phyloP scores from a whole-genome alignment of 164 flowering plant genomes.

The Magnolia changhungtana region DNA sequence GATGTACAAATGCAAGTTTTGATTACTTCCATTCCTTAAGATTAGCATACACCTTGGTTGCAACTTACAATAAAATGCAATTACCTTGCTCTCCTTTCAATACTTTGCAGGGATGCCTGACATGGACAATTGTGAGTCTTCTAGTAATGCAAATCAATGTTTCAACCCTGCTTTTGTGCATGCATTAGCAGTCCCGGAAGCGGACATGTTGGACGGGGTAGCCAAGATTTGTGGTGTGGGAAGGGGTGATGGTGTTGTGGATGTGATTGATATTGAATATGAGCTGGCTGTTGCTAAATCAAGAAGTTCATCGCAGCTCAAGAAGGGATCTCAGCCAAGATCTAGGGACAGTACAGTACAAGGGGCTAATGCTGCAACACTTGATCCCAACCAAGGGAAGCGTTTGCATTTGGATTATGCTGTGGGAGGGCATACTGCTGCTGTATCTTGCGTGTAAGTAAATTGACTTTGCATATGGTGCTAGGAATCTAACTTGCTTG shows the following conservation, averaged over 20 bases:
- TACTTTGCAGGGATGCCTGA: slow-evolving; percentile 42
- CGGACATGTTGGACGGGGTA: slow-evolving; percentile 59
- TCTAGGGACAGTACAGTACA: slow-evolving; percentile 25
- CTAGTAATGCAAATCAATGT: slow-evolving; percentile 47
- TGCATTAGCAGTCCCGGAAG: slow-evolving; percentile 72
- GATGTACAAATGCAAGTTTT: not conserved
- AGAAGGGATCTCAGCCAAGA: slow-evolving; percentile 37
- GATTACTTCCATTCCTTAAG: not conserved
- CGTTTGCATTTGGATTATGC: slow-evolving; percentile 59
- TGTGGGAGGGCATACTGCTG: slow-evolving; percentile 82
- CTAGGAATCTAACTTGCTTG: not conserved
- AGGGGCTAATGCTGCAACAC: slow-evolving; percentile 17
- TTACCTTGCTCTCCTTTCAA: slow-evolving; percentile 5
- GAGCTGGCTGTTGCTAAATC: slow-evolving; percentile 49
- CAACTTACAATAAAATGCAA: not conserved
- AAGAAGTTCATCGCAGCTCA: slow-evolving; percentile 37
- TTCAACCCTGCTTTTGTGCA: slow-evolving; percentile 92
- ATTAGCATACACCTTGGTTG: not conserved
- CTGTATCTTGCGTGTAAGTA: slow-evolving; percentile 89
- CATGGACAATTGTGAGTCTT: slow-evolving; percentile 17
- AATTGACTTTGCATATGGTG: not conserved
- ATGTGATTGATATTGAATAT: slow-evolving; percentile 61
- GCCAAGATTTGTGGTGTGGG: slow-evolving; percentile 77
- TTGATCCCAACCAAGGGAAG: slow-evolving; percentile 31
- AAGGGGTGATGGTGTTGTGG: slow-evolving; percentile 82